Percentiles rank a stretch among this genome's conserved stretches.
Conservation (phyloP, 768 basidiomycete genomes). For the Suillus plorans region DNA sequence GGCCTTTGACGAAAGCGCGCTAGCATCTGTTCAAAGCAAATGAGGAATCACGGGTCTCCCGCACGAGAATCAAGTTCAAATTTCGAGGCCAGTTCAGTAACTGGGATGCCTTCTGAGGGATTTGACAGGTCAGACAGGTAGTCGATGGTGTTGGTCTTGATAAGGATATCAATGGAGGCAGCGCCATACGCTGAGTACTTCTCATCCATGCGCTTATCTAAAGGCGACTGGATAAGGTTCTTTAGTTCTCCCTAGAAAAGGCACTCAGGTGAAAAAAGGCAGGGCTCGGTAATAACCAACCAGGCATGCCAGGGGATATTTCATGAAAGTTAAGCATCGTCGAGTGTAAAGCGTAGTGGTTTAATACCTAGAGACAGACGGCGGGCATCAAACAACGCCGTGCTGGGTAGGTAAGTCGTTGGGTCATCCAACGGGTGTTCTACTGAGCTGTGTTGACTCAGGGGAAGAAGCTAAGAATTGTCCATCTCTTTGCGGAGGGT, state of each 20-base stretch:
- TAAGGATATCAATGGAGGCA: no score
- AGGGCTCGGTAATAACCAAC: not conserved
- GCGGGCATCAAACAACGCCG: not conserved
- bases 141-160: no score
- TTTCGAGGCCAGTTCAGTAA: no score
- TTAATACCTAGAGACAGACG: not conserved
- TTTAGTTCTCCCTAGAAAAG: not conserved
- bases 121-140: no score
- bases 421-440: conserved; percentile 4
- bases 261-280: not conserved
- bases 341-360: not conserved
- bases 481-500: not conserved
- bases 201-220: not conserved
- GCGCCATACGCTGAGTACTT: conserved; percentile 12
- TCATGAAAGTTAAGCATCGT: not conserved
- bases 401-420: not conserved
- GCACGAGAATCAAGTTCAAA: not conserved
- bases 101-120: no score
- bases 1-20: conserved; percentile 13
- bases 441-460: not conserved
- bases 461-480: not conserved
- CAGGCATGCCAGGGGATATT: not conserved
- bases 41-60: conserved; percentile 16
- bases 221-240: not conserved
- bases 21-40: conserved; percentile 20